Evolutionary conservation across 208 protist genomes (phyloP).

Genomic region (Leishmania amazonensis): DNA sequence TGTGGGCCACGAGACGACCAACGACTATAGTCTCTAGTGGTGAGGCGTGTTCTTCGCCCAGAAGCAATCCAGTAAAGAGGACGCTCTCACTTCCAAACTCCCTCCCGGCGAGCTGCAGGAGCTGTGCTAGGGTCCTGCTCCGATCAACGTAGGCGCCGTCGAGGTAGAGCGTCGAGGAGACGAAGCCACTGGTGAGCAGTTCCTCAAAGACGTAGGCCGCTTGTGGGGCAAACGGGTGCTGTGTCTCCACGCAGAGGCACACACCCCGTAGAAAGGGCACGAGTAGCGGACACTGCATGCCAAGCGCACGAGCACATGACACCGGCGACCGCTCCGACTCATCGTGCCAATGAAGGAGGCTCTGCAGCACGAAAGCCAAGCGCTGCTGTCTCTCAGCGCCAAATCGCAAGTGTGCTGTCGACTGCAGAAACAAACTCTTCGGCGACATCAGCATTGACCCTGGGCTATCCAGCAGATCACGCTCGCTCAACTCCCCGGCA

Average conservation of each 20-base stretch:
- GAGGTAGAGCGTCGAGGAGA: constrained; percentile 31
- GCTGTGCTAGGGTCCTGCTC: constrained; percentile 5
- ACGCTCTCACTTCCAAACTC: constrained; percentile 40
- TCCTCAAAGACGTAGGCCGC: constrained; percentile 40
- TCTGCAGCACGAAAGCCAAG: constrained; percentile 19
- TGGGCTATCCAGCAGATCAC: constrained; percentile 17
- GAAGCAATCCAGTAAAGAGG: constrained; percentile 13
- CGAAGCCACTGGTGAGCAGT: constrained; percentile 32
- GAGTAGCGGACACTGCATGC: constrained; percentile 13
- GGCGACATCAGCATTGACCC: constrained; percentile 32
- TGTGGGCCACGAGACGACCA: neutral
- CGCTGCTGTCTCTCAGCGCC: constrained; percentile 12
- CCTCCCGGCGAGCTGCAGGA: constrained; percentile 12
- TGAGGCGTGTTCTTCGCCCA: neutral
- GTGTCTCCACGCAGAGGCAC: constrained; percentile 23
- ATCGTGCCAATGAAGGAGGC: constrained; percentile 38
- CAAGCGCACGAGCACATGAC: neutral
- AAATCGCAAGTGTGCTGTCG: constrained; percentile 4
- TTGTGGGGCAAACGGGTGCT: constrained; percentile 39
- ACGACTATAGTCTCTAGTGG: neutral
- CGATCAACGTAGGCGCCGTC: constrained; percentile 38
- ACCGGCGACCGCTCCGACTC: constrained; percentile 15
- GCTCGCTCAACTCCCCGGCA: constrained; percentile 1
- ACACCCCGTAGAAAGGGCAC: constrained; percentile 43
- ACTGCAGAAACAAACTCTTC: constrained; percentile 19